Evolutionary conservation across 441 rosid species (phyloP).

Genomic region (Viola pubescens): DNA sequence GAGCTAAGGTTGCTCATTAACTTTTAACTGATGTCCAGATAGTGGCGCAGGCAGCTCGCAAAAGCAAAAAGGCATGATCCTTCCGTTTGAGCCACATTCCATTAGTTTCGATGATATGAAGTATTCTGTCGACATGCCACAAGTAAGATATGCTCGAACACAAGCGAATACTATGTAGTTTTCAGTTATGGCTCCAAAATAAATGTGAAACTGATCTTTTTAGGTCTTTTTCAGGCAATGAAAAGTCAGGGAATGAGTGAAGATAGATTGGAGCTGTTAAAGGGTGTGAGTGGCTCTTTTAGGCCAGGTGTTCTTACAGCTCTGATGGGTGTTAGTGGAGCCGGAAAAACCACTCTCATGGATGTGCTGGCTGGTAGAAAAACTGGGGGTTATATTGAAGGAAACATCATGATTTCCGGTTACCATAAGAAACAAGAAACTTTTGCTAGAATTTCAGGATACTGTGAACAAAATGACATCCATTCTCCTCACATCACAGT

Average conservation of each 20-base stretch:
- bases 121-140: slow-evolving; percentile 70
- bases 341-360: slow-evolving; percentile 62
- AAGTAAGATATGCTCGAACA: slow-evolving; percentile 27
- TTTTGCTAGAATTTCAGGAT: slow-evolving; percentile 41
- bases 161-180: background rate
- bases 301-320: slow-evolving; percentile 92
- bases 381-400: slow-evolving; percentile 39
- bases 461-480: slow-evolving; percentile 39
- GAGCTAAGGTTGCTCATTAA: background rate
- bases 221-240: slow-evolving; percentile 40
- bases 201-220: background rate
- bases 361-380: slow-evolving; percentile 47
- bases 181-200: background rate
- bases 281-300: slow-evolving; percentile 66
- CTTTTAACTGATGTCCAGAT: background rate
- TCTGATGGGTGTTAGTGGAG: slow-evolving; percentile 84
- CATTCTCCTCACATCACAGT: slow-evolving; percentile 41
- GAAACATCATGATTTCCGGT: slow-evolving; percentile 34
- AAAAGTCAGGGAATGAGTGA: slow-evolving; percentile 44
- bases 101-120: slow-evolving; percentile 47
- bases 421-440: slow-evolving; percentile 37
- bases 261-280: slow-evolving; percentile 51
- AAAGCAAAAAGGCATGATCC: slow-evolving; percentile 58
- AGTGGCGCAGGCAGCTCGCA: slow-evolving; percentile 3
- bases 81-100: slow-evolving; percentile 74